Percentiles rank a stretch among this genome's conserved stretches.
Conservation (phyloP, 2,329 filamentous ascomycete genomes). For the Botryotinia calthae region DNA sequence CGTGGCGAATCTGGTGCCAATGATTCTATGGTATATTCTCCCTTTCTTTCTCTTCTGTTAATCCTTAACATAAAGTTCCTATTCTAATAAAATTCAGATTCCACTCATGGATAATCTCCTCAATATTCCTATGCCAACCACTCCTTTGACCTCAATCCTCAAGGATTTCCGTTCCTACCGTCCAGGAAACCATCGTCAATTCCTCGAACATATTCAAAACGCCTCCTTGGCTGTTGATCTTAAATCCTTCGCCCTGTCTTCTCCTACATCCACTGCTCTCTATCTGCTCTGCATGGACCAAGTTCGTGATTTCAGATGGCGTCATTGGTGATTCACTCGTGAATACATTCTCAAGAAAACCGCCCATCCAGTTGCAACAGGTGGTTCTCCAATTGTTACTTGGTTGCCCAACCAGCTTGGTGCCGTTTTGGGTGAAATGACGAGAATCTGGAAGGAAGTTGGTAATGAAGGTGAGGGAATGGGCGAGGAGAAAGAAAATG, state of each 20-base stretch:
- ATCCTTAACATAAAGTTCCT: not conserved
- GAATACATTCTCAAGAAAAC: constrained; percentile 83
- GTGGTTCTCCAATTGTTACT: constrained; percentile 77
- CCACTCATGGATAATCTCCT: constrained; percentile 86
- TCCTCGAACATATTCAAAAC: constrained; percentile 68
- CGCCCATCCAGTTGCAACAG: constrained; percentile 72
- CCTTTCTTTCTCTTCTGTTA: not conserved
- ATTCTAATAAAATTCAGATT: constrained; percentile 47
- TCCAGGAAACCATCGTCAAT: constrained; percentile 83
- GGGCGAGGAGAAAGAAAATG: constrained; percentile 48
- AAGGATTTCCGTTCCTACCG: constrained; percentile 86
- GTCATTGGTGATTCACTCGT: constrained; percentile 81
- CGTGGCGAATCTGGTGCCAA: constrained; percentile 92
- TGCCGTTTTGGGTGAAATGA: constrained; percentile 72
- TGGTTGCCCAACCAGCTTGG: constrained; percentile 81
- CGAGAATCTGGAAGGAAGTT: constrained; percentile 46
- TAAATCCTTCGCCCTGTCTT: constrained; percentile 55
- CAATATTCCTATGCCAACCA: constrained; percentile 82
- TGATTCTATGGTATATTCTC: constrained; percentile 69
- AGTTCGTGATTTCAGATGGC: constrained; percentile 77
- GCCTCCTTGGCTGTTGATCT: constrained; percentile 51
- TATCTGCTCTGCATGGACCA: constrained; percentile 69
- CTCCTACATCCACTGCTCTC: constrained; percentile 55
- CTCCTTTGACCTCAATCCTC: constrained; percentile 84
- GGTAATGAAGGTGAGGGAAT: constrained; percentile 30